Evolutionary conservation across 2,329 filamentous ascomycete genomes (phyloP).

Genomic region (Aspergillus floridensis): DNA sequence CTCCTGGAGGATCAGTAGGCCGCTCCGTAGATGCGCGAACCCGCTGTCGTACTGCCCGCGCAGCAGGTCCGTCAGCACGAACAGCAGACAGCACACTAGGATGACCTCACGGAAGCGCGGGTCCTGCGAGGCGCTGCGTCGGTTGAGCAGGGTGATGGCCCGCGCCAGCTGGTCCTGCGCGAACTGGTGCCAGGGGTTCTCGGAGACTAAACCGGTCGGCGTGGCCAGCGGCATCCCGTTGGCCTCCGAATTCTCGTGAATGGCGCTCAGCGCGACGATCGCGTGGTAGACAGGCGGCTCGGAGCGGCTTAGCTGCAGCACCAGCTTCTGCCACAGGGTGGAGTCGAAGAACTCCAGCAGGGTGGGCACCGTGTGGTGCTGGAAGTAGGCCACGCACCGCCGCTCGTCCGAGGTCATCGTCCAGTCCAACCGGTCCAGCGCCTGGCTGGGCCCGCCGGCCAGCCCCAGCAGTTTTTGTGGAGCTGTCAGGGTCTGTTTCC

Average conservation of each 20-base stretch:
- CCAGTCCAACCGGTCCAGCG: background rate
- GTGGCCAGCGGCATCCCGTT: background rate
- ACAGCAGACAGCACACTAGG: background rate
- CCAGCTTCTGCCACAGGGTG: constrained; percentile 2
- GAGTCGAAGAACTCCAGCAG: constrained; percentile 1
- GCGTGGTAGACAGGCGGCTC: constrained; percentile 8
- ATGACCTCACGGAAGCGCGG: background rate
- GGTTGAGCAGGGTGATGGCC: background rate
- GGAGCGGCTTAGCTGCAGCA: constrained; percentile 5
- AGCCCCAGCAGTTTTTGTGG: no score
- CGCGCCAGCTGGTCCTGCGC: background rate
- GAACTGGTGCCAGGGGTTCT: background rate
- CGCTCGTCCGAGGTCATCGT: constrained; percentile 26
- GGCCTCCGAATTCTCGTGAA: background rate
- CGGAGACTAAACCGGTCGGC: background rate
- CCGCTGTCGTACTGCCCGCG: background rate
- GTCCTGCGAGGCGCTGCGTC: background rate
- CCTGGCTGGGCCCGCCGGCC: no score
- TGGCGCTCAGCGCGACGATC: constrained; percentile 3
- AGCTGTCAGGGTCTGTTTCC: no score
- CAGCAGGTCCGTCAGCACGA: background rate
- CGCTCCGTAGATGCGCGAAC: background rate
- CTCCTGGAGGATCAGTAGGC: background rate
- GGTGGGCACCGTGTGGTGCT: background rate
- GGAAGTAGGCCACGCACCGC: constrained; percentile 12